A percentile compares a stretch with the other conserved stretches of the same genome.
These are phyloP conservation scores for Cercospora zeina DNA, from an alignment of 2,329 filamentous ascomycete species.

Conservation along the genomic window DNA sequence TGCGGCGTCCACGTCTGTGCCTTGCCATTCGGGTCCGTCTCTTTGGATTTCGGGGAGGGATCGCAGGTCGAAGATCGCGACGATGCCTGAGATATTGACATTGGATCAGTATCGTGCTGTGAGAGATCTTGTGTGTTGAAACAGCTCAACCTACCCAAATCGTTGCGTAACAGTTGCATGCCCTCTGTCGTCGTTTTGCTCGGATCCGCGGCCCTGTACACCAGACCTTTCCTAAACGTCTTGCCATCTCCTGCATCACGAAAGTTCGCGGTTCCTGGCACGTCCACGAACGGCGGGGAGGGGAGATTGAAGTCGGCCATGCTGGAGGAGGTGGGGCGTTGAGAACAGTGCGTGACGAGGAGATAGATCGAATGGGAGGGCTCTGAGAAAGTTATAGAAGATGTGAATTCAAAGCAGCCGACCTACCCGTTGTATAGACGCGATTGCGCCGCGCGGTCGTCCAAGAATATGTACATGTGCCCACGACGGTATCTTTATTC, in stretches of 20 bases:
- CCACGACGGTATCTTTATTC: not conserved
- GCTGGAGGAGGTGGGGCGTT: not conserved
- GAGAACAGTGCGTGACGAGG: not conserved
- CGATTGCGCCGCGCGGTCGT: not conserved
- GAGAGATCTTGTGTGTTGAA: not conserved
- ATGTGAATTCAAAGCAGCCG: not conserved
- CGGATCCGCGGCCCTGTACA: slow-evolving; percentile 71
- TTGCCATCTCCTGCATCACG: slow-evolving; percentile 59
- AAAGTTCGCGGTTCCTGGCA: slow-evolving; percentile 66
- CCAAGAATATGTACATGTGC: not conserved
- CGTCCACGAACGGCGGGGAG: slow-evolving; percentile 42
- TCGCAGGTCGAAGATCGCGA: slow-evolving; percentile 67
- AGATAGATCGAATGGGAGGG: not conserved
- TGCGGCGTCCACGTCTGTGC: slow-evolving; percentile 30
- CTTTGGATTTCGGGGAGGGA: slow-evolving; percentile 60
- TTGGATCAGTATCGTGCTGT: not conserved
- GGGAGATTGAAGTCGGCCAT: slow-evolving; percentile 18
- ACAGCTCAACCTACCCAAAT: slow-evolving; percentile 36
- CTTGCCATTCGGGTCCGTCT: slow-evolving; percentile 38
- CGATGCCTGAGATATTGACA: slow-evolving; percentile 55
- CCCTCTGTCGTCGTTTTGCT: slow-evolving; percentile 58
- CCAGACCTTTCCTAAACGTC: slow-evolving; percentile 53
- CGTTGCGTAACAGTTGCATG: slow-evolving; percentile 50
- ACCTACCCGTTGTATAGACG: not conserved
- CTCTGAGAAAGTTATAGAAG: not conserved